Evolutionary conservation across 2,329 filamentous ascomycete species (phyloP).

Genomic region (Lachnellula suecica): DNA sequence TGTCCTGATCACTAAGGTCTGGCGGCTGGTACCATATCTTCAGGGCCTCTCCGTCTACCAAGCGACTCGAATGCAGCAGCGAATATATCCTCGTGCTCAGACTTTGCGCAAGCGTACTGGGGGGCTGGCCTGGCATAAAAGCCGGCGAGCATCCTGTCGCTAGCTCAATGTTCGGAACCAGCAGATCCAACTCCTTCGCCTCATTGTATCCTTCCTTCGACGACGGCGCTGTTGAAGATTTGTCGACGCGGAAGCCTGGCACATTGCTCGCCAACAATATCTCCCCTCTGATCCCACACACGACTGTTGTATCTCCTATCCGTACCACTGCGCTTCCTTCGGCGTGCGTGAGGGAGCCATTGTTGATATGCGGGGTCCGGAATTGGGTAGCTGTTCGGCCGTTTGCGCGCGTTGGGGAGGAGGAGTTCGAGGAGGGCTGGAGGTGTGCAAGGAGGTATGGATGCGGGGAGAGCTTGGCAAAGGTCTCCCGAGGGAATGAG

Average conservation of each 20-base stretch:
- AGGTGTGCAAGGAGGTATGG: conserved; percentile 90
- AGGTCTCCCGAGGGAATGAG: conserved; percentile 63
- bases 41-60: conserved; percentile 67
- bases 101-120: conserved; percentile 76
- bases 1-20: conserved; percentile 47
- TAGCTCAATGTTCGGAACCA: conserved; percentile 93
- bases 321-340: conserved; percentile 89
- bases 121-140: conserved; percentile 81
- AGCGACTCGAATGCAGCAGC: conserved; percentile 67
- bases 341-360: conserved; percentile 81
- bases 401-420: conserved; percentile 72
- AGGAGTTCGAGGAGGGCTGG: conserved; percentile 51
- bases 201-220: conserved; percentile 37
- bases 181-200: conserved; percentile 63
- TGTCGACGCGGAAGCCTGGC: conserved; percentile 57
- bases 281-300: conserved; percentile 88
- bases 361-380: conserved; percentile 74
- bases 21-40: conserved; percentile 65
- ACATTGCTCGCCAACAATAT: conserved; percentile 75
- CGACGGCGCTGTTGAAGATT: conserved; percentile 35
- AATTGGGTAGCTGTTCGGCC: conserved; percentile 70
- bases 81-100: conserved; percentile 75
- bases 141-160: conserved; percentile 86
- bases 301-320: conserved; percentile 87
- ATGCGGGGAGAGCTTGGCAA: conserved; percentile 85